Percentiles rank a stretch among this genome's conserved stretches.
phyloP scores from a whole-genome alignment of 2,329 filamentous ascomycete species.

The Plenodomus lindquistii region DNA sequence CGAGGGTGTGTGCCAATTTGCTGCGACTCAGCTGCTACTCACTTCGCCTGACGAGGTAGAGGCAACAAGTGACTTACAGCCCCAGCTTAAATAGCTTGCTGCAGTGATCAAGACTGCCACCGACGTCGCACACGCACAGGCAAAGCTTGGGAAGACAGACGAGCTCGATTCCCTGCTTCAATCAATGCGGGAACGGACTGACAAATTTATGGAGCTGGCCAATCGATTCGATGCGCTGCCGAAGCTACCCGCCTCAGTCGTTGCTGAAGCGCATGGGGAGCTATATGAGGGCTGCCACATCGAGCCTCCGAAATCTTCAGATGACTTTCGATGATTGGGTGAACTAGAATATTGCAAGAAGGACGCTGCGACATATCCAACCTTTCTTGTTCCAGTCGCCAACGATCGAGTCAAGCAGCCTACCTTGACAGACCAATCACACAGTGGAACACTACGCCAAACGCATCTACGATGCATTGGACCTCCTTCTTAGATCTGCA shows the following conservation, averaged over 20 bases:
- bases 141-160: slow-evolving; percentile 60
- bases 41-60: slow-evolving; percentile 14
- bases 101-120: slow-evolving; percentile 67
- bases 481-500: slow-evolving; percentile 77
- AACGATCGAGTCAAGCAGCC: not conserved
- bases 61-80: slow-evolving; percentile 14
- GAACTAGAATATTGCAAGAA: slow-evolving; percentile 28
- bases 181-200: slow-evolving; percentile 31
- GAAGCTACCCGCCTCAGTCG: slow-evolving; percentile 30
- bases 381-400: slow-evolving; percentile 60
- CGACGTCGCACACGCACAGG: slow-evolving; percentile 68
- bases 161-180: slow-evolving; percentile 31
- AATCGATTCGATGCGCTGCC: slow-evolving; percentile 24
- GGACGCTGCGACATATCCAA: slow-evolving; percentile 62
- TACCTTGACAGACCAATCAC: slow-evolving; percentile 7
- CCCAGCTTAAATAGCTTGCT: slow-evolving; percentile 62
- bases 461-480: slow-evolving; percentile 66
- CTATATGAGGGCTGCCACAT: slow-evolving; percentile 18
- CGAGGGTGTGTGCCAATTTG: slow-evolving; percentile 28
- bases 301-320: slow-evolving; percentile 19
- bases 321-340: slow-evolving; percentile 21
- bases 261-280: slow-evolving; percentile 19
- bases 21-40: slow-evolving; percentile 17
- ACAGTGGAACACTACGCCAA: slow-evolving; percentile 56
- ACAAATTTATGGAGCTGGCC: slow-evolving; percentile 16